Evolutionary conservation across 768 basidiomycete genomes (phyloP).

Genomic region (Clitopilus passeckerianus): DNA sequence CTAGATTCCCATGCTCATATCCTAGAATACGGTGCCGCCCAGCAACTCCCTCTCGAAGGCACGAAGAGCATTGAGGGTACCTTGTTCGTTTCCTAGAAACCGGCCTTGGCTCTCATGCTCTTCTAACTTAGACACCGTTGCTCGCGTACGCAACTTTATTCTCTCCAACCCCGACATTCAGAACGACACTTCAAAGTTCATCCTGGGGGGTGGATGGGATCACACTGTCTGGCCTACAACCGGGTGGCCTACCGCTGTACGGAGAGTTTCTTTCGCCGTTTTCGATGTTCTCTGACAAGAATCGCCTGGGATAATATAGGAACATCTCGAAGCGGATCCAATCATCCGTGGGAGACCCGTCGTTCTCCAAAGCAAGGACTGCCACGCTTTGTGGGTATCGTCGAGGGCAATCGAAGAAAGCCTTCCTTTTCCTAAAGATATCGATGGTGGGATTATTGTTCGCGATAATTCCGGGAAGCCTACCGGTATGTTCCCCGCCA

Average conservation of each 20-base stretch:
- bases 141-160: conserved; percentile 58
- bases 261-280: conserved; percentile 15
- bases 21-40: conserved; percentile 70
- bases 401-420: conserved; percentile 51
- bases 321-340: conserved; percentile 67
- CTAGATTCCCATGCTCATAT: conserved; percentile 80
- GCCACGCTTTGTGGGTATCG: conserved; percentile 88
- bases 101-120: background rate
- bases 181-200: conserved; percentile 51
- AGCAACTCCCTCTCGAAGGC: conserved; percentile 60
- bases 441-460: conserved; percentile 80
- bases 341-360: conserved; percentile 66
- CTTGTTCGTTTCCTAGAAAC: background rate
- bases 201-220: conserved; percentile 89
- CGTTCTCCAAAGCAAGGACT: conserved; percentile 80
- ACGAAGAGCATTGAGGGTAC: conserved; percentile 54
- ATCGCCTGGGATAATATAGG: conserved; percentile 44
- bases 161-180: conserved; percentile 50
- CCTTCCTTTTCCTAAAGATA: conserved; percentile 55
- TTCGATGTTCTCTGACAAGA: background rate
- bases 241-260: conserved; percentile 66
- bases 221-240: conserved; percentile 69
- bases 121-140: conserved; percentile 48
- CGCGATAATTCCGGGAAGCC: conserved; percentile 63
- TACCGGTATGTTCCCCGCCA: conserved; percentile 45